Evolutionary conservation across 2,329 filamentous ascomycete genomes (phyloP).

Genomic region (Dryadomyces quercivorus): DNA sequence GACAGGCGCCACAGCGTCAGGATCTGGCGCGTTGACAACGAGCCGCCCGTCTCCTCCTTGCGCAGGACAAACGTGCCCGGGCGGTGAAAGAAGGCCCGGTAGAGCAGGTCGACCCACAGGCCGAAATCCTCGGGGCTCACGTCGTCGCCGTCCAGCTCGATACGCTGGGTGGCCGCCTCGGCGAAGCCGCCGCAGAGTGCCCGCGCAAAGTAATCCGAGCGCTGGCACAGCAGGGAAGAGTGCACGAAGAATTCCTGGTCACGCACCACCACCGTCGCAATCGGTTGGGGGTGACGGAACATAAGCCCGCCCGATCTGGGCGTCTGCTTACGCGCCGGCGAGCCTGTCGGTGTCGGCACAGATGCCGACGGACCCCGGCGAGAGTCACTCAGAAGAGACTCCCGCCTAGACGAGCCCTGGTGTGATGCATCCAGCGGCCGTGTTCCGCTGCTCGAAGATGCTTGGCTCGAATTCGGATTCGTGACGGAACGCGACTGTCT

Average conservation of each 20-base stretch:
- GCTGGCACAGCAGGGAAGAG: conserved; percentile 9
- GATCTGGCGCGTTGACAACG: conserved; percentile 13
- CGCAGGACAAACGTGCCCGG: conserved; percentile 9
- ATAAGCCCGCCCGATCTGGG: neutral
- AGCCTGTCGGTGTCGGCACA: neutral
- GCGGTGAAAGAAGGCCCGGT: conserved; percentile 11
- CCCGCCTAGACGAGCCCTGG: too few relatives aligned
- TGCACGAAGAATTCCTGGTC: conserved; percentile 11
- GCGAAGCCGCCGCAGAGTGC: conserved; percentile 11
- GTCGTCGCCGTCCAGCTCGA: conserved; percentile 12
- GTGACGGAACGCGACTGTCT: neutral
- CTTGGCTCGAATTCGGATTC: neutral
- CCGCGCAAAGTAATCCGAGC: conserved; percentile 13
- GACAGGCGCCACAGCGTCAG: conserved; percentile 14
- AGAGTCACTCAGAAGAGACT: neutral
- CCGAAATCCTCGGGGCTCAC: conserved; percentile 11
- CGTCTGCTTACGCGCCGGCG: neutral
- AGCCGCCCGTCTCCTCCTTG: conserved; percentile 14
- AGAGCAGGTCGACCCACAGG: conserved; percentile 14
- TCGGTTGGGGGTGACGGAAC: conserved; percentile 1
- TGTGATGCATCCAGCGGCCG: neutral
- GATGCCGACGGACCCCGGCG: too few relatives aligned
- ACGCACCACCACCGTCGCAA: conserved; percentile 11
- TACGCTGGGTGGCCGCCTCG: conserved; percentile 10
- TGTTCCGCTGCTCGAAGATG: neutral